These are phyloP conservation scores for Cicer yamashitae DNA, from an alignment of 306 rosid species.

Conservation along the genomic window DNA sequence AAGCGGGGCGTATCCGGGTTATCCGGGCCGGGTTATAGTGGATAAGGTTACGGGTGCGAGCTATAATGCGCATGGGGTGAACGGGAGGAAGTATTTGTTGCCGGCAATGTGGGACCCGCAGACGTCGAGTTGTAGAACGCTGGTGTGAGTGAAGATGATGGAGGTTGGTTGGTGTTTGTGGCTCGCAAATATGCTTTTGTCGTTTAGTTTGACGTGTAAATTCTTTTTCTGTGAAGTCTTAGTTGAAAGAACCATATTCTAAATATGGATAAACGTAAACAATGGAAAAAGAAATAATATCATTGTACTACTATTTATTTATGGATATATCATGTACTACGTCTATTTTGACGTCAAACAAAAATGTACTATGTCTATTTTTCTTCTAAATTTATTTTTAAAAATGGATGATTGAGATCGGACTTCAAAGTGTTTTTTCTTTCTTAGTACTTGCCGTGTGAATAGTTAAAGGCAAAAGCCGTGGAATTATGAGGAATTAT, in stretches of 20 bases:
- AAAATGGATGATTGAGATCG: neutral
- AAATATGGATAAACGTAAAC: constrained; percentile 15
- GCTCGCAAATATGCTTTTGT: constrained; percentile 40
- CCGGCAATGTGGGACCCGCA: constrained; percentile 99
- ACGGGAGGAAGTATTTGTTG: constrained; percentile 71
- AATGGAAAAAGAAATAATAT: neutral
- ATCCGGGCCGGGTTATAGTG: constrained; percentile 69
- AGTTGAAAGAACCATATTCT: neutral
- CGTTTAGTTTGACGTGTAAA: constrained; percentile 59
- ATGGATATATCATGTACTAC: neutral
- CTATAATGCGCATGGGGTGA: constrained; percentile 73
- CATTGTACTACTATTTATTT: neutral
- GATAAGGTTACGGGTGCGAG: constrained; percentile 75
- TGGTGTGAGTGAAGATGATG: constrained; percentile 50
- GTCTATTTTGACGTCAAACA: too few species aligned
- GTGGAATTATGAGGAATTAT: too few species aligned
- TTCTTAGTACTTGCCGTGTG: neutral
- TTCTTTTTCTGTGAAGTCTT: neutral
- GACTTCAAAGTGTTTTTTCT: neutral
- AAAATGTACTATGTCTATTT: neutral
- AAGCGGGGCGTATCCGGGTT: constrained; percentile 81
- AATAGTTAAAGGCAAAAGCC: too few species aligned
- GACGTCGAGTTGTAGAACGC: constrained; percentile 65
- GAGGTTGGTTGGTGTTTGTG: neutral
- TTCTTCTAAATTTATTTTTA: neutral